Evolutionary conservation across 768 basidiomycete genomes (phyloP), one percentile per base, ranked within the genome.

Genomic region (Agaricus sinodeliciosus): DNA sequence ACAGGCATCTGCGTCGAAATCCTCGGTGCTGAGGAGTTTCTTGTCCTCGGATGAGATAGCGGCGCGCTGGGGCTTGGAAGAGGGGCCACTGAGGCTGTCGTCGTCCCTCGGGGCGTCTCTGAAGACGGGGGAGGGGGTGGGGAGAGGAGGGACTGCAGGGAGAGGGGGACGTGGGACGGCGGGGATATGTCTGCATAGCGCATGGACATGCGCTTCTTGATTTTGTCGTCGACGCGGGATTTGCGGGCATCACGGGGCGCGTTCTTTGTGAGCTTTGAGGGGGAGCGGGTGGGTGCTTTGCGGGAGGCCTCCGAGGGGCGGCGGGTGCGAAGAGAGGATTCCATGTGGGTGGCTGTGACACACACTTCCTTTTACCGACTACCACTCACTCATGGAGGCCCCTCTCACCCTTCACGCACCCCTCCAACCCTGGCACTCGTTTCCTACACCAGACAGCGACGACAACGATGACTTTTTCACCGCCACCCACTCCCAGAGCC

Each of bases 121-220:
- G 16, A 46, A 48, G 15, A 36, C 25, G 35, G 56, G 39, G 6
- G 61, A 51, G 46, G 58, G 51, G 27, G 55, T 51, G 56, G 51
- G 46, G 37, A 62, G 43, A 47, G 64, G 65, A 9, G 69, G 70
- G 50, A 71, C 61, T 1, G 80, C 68, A 3, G 89, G 85, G 3
- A 83, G 63, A 39, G 64, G 67, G 67, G 63, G 11, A 73, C 65
- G 45, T 80, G 77, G 2, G 81, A 84, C 5, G 86, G 87, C n/a
- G 77, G 72, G 0, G 86, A 86, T 50, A 90, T 86, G 59, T 90
- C 88, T 36, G 87, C 90, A 79, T 90, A 96, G 65, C 94, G 84
- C 79, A 86, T 89, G 13, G 93, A 94, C 84, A 96, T 87, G 63
- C 94, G 87, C 69, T 92, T 92, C 79, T 92, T 93, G 69, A 96